Conservation (phyloP, 1,284 basidiomycete genomes). For the Termitomyces sp. region DNA sequence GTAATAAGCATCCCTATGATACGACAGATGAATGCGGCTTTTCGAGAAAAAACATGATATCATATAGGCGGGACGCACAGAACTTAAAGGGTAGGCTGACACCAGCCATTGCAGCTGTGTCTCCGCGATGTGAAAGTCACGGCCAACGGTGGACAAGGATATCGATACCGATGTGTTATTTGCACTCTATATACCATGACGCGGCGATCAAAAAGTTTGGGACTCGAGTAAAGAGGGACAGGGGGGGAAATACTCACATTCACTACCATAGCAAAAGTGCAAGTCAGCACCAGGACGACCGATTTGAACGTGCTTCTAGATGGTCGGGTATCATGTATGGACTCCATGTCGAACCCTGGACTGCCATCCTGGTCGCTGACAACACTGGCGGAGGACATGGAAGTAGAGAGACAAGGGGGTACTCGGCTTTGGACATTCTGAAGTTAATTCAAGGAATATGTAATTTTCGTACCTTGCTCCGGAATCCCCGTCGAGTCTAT, state of each 20-base stretch:
- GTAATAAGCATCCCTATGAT: constrained; percentile 61
- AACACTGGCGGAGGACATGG: constrained; percentile 10
- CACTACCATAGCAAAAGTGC: constrained; percentile 50
- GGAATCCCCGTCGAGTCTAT: not conserved
- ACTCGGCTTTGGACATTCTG: not conserved
- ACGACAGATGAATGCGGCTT: not conserved
- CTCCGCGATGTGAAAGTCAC: constrained; percentile 42
- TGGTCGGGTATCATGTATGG: not conserved
- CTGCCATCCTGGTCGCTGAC: constrained; percentile 9
- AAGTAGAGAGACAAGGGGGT: not conserved
- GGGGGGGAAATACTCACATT: constrained; percentile 37
- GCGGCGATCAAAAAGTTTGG: not conserved
- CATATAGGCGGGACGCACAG: constrained; percentile 28
- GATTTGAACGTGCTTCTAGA: constrained; percentile 26
- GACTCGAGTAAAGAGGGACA: not conserved
- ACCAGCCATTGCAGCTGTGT: constrained; percentile 64
- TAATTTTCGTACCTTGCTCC: not conserved
- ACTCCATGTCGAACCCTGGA: constrained; percentile 4
- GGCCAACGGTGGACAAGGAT: constrained; percentile 58
- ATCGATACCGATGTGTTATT: constrained; percentile 47
- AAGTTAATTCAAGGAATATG: not conserved
- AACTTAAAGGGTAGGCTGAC: constrained; percentile 43
- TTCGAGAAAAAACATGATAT: not conserved
- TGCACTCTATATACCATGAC: constrained; percentile 29
- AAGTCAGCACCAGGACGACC: constrained; percentile 41